A percentile compares a stretch with the other conserved stretches of the same genome.
phyloP scores from a whole-genome alignment of 257 asterid genomes.

The Nicotiana benthamiana region DNA sequence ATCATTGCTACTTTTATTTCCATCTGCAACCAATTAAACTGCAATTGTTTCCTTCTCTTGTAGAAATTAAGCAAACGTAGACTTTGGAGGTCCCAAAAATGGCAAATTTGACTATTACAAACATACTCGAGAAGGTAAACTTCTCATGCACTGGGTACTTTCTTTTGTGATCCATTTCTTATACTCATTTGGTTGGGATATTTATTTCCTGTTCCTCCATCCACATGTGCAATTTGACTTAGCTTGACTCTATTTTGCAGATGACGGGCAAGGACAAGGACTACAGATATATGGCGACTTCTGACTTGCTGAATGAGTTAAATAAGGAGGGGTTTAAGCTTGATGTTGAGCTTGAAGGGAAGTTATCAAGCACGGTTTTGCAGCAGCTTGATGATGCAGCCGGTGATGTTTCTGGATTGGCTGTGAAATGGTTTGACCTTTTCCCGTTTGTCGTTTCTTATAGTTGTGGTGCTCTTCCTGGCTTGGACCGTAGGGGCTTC shows the following conservation, averaged over 20 bases:
- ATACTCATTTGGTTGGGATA: not conserved
- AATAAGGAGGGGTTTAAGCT: slow-evolving; percentile 86
- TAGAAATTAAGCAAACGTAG: slow-evolving; percentile 5
- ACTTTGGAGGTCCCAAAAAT: slow-evolving; percentile 14
- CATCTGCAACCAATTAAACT: not conserved
- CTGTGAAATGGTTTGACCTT: slow-evolving; percentile 80
- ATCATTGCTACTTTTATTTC: not conserved
- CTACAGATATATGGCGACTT: slow-evolving; percentile 97
- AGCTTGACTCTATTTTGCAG: slow-evolving; percentile 33
- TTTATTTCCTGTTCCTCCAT: not conserved
- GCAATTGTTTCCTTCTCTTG: slow-evolving; percentile 17
- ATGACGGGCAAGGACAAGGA: slow-evolving; percentile 99
- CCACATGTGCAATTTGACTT: not conserved
- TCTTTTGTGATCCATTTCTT: not conserved
- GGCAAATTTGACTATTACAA: slow-evolving; percentile 44
- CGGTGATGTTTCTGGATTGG: slow-evolving; percentile 98
- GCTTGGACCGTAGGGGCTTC: not conserved
- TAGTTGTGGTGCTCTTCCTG: not conserved
- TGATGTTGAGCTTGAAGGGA: slow-evolving; percentile 77
- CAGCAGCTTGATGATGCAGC: slow-evolving; percentile 98
- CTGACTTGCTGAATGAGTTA: slow-evolving; percentile 88
- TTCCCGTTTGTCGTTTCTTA: not conserved
- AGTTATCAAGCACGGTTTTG: slow-evolving; percentile 66
- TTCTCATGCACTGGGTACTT: not conserved
- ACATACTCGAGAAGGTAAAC: slow-evolving; percentile 82